Base-by-base conservation (phyloP, 768 basidiomycete species). In the Collybiopsis confluens region DNA sequence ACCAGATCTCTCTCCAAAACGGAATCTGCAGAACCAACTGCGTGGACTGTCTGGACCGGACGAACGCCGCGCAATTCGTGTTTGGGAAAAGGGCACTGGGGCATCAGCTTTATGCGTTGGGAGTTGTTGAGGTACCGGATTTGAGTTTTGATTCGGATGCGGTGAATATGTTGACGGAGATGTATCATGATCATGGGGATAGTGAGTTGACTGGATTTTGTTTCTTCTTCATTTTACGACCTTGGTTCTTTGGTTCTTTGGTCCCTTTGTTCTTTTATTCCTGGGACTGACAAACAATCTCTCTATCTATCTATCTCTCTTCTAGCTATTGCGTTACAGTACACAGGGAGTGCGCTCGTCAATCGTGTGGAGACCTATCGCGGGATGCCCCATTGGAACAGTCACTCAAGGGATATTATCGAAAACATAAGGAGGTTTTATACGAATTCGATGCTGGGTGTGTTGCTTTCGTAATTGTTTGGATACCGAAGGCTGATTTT, bases 181-280 rank as follows among this genome's bases (percentile, higher is more conserved):
- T 99, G 94, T 98, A 95, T 67, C 93, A 96, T 65, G 93, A 97
- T 66, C 94, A 97, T 60, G 93, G 93, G 1, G 93, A 97, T 64
- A 95, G 92, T 93, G 64, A 63, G 89, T 36, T 44, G n/a, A n/a
- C n/a, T n/a, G n/a, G n/a, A n/a, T n/a, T n/a, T n/a, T n/a, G n/a
- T n/a, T n/a, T n/a, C n/a, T n/a, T n/a, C n/a, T n/a, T n/a, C n/a
- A n/a, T n/a, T n/a, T n/a, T n/a, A n/a, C n/a, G n/a, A n/a, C n/a
- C n/a, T n/a, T n/a, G n/a, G n/a, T n/a, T n/a, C n/a, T n/a, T n/a
- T n/a, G n/a, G n/a, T n/a, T n/a, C n/a, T n/a, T n/a, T n/a, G n/a
- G n/a, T n/a, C n/a, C n/a, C n/a, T n/a, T n/a, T n/a, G n/a, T n/a
- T n/a, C n/a, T n/a, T n/a, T n/a, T n/a, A n/a, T n/a, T n/a, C n/a